Base-by-base conservation (phyloP, 2,329 filamentous ascomycete species). In the Truncatella angustata region DNA sequence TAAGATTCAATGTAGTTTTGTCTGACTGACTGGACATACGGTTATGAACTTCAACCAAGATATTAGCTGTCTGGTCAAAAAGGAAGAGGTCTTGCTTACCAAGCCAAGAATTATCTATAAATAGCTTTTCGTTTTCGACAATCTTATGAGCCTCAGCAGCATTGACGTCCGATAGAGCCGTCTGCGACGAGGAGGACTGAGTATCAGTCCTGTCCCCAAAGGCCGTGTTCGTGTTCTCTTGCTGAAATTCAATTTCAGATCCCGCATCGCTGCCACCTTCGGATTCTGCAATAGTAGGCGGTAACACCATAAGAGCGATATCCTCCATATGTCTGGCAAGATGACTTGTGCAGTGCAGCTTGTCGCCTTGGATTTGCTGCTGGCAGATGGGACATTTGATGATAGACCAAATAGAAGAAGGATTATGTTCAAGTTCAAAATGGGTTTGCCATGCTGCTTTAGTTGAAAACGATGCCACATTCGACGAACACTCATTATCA, bases 271-370 rank as follows among this genome's bases (percentile, higher is more conserved):
- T 50, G 16, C 47, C 52, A n/a, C 51, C 52, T 12, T 54, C 52
- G 21, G 52, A 54, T 18, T 54, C 52, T 4, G 43, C 37, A 30
- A 46, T 50, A 6, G 47, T 54, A n/a, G n/a, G n/a, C 20, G 52
- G 47, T 6, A 54, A 44, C 12, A 47, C 32, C 2, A 48, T 54
- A 23, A 54, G 35, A 21, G 52, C 52, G 14, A 51, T 45, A 20
- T 54, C 52, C 28, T 54, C 52, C 4, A 54, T 12, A 20, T 54
- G 52, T 6, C 47, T 24, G 23, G 47, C 52, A 7, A 54, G 24
- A 12, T 54, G 52, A 14, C 23, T 20, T 12, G 14, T 26, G 4
- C n/a, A 14, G 9, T 30, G 30, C 4, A 42, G n/a, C 11, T 42
- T 40, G 5, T 16, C 37, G 18, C 14, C 12, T 3, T 28, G 16